Conservation (phyloP, 768 basidiomycete genomes). For the Pleurotus cornucopiae region DNA sequence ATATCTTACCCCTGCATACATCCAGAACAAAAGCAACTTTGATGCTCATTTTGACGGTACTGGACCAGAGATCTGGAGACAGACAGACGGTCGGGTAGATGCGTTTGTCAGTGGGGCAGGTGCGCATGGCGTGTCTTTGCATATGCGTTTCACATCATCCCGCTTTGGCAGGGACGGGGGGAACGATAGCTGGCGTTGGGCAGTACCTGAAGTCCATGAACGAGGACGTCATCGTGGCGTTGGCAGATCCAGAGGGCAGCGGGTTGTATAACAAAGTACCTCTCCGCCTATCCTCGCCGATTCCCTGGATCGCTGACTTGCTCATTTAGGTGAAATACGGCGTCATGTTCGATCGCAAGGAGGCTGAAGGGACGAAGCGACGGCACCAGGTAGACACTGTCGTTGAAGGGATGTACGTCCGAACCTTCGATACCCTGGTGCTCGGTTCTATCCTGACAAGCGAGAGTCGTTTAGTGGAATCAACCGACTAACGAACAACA, state of each 20-base stretch:
- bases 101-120: constrained; percentile 93
- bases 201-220: constrained; percentile 75
- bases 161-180: constrained; percentile 75
- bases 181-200: constrained; percentile 86
- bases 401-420: constrained; percentile 80
- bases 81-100: constrained; percentile 77
- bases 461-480: constrained; percentile 59
- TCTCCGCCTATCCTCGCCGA: neutral
- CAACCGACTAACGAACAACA: constrained; percentile 89
- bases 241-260: constrained; percentile 92
- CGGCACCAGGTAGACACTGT: constrained; percentile 95
- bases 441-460: neutral
- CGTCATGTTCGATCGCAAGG: constrained; percentile 92
- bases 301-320: neutral
- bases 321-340: constrained; percentile 70
- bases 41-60: constrained; percentile 87
- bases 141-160: neutral
- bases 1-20: neutral
- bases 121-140: constrained; percentile 19
- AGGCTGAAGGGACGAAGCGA: constrained; percentile 90
- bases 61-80: constrained; percentile 93
- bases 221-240: constrained; percentile 58
- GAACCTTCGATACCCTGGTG: neutral
- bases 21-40: constrained; percentile 83
- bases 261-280: constrained; percentile 90